phyloP scores from a whole-genome alignment of 2,329 filamentous ascomycete species.

The Trichoderma hamatum region DNA sequence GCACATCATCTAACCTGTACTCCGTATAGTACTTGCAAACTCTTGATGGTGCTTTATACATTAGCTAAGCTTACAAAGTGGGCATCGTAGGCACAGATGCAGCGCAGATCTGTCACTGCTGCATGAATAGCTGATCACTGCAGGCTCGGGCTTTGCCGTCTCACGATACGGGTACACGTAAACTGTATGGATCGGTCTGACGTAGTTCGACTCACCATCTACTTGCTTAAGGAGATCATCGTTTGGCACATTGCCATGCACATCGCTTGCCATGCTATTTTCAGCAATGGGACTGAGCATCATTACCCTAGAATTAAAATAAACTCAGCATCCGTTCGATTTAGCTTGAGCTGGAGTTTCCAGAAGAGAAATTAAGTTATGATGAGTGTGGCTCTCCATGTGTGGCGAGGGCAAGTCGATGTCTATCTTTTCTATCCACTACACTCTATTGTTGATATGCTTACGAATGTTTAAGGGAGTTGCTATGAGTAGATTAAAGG shows the following conservation, averaged over 20 bases:
- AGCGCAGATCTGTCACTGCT: not conserved
- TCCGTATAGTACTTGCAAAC: not conserved
- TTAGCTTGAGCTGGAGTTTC: not conserved
- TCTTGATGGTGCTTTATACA: not conserved
- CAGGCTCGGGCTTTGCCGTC: not conserved
- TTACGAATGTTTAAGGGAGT: not conserved
- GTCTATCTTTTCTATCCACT: not conserved
- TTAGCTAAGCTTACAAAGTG: not conserved
- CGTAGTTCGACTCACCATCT: not conserved
- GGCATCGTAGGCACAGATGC: not conserved
- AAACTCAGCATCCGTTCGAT: not conserved
- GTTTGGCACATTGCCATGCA: not conserved
- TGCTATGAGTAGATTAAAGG: not conserved
- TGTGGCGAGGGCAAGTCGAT: not conserved
- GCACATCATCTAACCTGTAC: not conserved
- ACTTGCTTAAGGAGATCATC: not conserved
- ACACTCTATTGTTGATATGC: not conserved
- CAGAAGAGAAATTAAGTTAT: not conserved
- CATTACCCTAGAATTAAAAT: not conserved
- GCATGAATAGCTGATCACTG: not conserved
- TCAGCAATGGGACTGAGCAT: not conserved
- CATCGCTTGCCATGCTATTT: not conserved
- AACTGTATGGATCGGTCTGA: not conserved
- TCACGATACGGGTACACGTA: not conserved
- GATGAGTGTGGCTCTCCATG: not conserved